Conservation (phyloP, 1,284 basidiomycete species). For the Ceratobasidium theobromae region DNA sequence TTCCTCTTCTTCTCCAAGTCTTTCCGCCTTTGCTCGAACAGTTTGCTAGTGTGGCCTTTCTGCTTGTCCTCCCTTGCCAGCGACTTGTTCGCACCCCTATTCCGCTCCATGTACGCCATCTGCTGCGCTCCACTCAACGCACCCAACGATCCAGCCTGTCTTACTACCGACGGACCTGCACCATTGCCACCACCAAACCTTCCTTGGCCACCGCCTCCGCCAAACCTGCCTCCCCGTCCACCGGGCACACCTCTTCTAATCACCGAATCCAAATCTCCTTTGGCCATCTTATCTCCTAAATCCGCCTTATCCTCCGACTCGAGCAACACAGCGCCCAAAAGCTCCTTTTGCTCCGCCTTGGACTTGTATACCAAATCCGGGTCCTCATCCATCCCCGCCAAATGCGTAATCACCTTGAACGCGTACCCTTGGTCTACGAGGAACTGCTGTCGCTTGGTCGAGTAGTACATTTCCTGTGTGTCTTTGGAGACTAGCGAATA, state of each 20-base stretch:
- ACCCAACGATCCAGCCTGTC: conserved; percentile 81
- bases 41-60: conserved; percentile 57
- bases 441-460: conserved; percentile 98
- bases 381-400: conserved; percentile 87
- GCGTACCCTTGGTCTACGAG: conserved; percentile 98
- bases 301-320: conserved; percentile 92
- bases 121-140: conserved; percentile 86
- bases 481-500: conserved; percentile 99
- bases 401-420: conserved; percentile 98
- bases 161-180: conserved; percentile 62
- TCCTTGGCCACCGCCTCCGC: conserved; percentile 50
- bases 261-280: conserved; percentile 42
- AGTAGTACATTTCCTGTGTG: conserved; percentile 99
- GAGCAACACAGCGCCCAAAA: conserved; percentile 88
- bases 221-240: conserved; percentile 46
- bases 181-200: conserved; percentile 49
- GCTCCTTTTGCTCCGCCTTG: conserved; percentile 90
- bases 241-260: conserved; percentile 57
- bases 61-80: conserved; percentile 63
- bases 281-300: conserved; percentile 74
- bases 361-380: conserved; percentile 91
- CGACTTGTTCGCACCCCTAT: conserved; percentile 85
- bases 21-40: conserved; percentile 81
- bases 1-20: conserved; percentile 59
- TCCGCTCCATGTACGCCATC: conserved; percentile 89